Conservation (phyloP, 225 moss, liverwort and hornwort species). For the Marchantia polymorpha region DNA sequence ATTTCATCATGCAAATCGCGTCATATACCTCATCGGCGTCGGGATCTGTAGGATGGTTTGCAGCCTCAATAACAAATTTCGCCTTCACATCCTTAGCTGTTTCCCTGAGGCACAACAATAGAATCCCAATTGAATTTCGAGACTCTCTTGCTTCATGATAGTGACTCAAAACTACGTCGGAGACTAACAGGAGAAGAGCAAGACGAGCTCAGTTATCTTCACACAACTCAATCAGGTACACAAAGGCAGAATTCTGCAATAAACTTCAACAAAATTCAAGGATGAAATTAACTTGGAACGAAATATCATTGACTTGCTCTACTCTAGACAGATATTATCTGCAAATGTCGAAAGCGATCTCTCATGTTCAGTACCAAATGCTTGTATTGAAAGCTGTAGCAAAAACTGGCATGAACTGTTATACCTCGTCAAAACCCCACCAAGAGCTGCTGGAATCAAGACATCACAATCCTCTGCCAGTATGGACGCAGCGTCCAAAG, state of each 20-base stretch:
- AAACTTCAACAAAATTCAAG: neutral
- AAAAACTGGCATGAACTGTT: neutral
- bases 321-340: no score
- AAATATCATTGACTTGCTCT: no score
- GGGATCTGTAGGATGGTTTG: constrained; percentile 94
- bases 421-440: constrained; percentile 84
- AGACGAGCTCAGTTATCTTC: neutral
- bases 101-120: constrained; percentile 45
- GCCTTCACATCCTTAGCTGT: constrained; percentile 81
- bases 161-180: no score
- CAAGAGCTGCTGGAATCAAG: constrained; percentile 92
- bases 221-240: neutral
- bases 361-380: no score
- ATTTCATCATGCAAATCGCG: neutral
- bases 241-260: neutral
- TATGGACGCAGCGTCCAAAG: constrained; percentile 53
- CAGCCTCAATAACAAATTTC: constrained; percentile 89
- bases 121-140: neutral
- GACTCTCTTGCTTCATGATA: neutral
- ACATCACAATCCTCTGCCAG: constrained; percentile 87
- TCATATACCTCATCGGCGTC: constrained; percentile 75
- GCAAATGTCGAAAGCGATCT: no score
- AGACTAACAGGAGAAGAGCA: neutral
- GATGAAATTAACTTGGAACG: neutral
- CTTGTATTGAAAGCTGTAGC: neutral